Conservation (phyloP, 345 rosid genomes). For the Triadica sebifera region DNA sequence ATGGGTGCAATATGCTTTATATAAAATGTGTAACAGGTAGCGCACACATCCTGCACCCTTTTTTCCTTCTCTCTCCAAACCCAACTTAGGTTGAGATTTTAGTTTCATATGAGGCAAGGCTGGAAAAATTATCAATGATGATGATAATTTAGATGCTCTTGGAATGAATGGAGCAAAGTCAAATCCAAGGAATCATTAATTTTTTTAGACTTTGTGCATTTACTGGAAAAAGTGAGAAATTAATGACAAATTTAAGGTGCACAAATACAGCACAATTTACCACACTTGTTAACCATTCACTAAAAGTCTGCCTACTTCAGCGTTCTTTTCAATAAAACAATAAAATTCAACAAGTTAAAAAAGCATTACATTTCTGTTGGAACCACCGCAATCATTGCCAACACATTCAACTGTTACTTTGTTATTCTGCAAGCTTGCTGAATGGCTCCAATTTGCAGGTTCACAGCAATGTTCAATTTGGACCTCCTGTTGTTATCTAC, state of each 20-base stretch:
- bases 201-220: not conserved
- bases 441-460: slow-evolving; percentile 24
- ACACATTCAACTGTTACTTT: slow-evolving; percentile 30
- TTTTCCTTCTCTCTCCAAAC: not conserved
- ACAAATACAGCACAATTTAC: not conserved
- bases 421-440: slow-evolving; percentile 25
- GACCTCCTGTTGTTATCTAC: slow-evolving; percentile 61
- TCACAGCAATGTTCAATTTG: slow-evolving; percentile 37
- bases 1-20: not conserved
- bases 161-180: not conserved
- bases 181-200: not conserved
- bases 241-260: not conserved
- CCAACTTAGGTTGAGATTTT: not conserved
- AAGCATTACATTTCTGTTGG: slow-evolving; percentile 61
- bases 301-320: not conserved
- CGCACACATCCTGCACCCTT: no score
- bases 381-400: slow-evolving; percentile 31
- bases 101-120: not conserved
- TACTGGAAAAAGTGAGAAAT: not conserved
- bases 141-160: not conserved
- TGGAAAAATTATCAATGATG: not conserved
- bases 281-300: not conserved
- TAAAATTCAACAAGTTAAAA: slow-evolving; percentile 1
- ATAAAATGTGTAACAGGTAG: not conserved
- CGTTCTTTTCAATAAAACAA: not conserved